phyloP scores from a whole-genome alignment of 495 filamentous ascomycete species.

The Hyaloscypha hepaticicola region DNA sequence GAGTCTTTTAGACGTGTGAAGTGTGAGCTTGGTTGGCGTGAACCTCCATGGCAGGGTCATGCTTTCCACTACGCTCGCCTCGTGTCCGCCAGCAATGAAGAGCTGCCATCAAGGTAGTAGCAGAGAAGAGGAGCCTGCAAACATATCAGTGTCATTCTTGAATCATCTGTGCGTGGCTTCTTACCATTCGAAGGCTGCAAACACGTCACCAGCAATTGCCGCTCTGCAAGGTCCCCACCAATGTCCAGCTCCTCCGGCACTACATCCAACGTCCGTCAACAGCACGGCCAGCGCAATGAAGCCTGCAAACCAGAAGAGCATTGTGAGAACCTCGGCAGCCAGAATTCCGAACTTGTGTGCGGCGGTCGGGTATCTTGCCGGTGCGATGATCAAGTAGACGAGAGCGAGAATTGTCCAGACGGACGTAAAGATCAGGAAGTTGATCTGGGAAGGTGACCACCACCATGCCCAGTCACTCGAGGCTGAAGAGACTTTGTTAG shows the following conservation, averaged over 20 bases:
- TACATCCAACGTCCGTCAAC: slow-evolving; percentile 43
- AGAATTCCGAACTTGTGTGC: slow-evolving; percentile 63
- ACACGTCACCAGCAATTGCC: slow-evolving; percentile 41
- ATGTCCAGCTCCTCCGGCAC: slow-evolving; percentile 30
- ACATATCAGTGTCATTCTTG: background rate
- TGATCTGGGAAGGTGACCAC: slow-evolving; percentile 48
- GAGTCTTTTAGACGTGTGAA: background rate
- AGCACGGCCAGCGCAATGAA: slow-evolving; percentile 70
- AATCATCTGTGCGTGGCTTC: background rate
- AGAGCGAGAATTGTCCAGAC: slow-evolving; percentile 72
- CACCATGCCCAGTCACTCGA: slow-evolving; percentile 22
- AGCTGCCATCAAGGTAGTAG: slow-evolving; percentile 9
- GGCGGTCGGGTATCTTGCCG: slow-evolving; percentile 54
- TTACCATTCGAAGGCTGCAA: slow-evolving; percentile 31
- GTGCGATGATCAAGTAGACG: slow-evolving; percentile 63
- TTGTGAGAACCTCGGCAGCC: slow-evolving; percentile 67
- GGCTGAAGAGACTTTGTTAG: slow-evolving; percentile 31
- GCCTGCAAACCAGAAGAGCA: slow-evolving; percentile 85
- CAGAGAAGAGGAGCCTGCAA: slow-evolving; percentile 14
- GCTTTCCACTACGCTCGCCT: slow-evolving; percentile 3
- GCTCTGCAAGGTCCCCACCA: slow-evolving; percentile 44
- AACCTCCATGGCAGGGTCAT: slow-evolving; percentile 21
- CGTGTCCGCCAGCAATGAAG: slow-evolving; percentile 17
- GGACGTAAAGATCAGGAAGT: slow-evolving; percentile 73
- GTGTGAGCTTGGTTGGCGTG: background rate